Percentiles rank a stretch among this genome's conserved stretches.
Conservation (phyloP, 305 asterid genomes). For the Fraxinus greggii region DNA sequence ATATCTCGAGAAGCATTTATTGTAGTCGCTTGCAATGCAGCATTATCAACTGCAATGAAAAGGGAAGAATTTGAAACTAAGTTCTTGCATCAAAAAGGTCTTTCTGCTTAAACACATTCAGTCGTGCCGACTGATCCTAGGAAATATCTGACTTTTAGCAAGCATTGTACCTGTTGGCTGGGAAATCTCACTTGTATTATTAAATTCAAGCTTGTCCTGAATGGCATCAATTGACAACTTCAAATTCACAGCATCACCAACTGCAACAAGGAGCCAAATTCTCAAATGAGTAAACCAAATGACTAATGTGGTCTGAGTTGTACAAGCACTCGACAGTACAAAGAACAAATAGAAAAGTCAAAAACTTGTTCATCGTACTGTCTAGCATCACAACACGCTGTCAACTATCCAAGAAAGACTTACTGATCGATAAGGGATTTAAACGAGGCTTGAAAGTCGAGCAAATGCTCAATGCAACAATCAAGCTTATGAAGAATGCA, state of each 20-base stretch:
- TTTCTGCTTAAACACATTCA: background rate
- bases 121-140: background rate
- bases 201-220: conserved; percentile 34
- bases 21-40: background rate
- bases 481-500: conserved; percentile 40
- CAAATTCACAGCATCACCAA: conserved; percentile 47
- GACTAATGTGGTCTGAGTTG: background rate
- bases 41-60: background rate
- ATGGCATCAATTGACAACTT: conserved; percentile 37
- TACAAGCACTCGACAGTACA: background rate
- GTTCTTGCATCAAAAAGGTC: background rate
- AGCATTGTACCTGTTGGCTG: conserved; percentile 21
- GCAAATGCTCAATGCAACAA: conserved; percentile 40
- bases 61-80: background rate
- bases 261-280: conserved; percentile 27
- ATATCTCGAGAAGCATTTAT: background rate
- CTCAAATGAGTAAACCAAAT: background rate
- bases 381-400: background rate
- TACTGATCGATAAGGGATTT: conserved; percentile 44
- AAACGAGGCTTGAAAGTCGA: conserved; percentile 40
- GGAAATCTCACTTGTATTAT: conserved; percentile 6
- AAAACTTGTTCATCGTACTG: background rate
- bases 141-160: background rate
- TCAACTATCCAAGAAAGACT: conserved; percentile 15
- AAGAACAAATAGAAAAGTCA: background rate